These are phyloP conservation scores for Metarhizium humberi DNA, from an alignment of 2,329 filamentous ascomycete species.

Conservation along the genomic window DNA sequence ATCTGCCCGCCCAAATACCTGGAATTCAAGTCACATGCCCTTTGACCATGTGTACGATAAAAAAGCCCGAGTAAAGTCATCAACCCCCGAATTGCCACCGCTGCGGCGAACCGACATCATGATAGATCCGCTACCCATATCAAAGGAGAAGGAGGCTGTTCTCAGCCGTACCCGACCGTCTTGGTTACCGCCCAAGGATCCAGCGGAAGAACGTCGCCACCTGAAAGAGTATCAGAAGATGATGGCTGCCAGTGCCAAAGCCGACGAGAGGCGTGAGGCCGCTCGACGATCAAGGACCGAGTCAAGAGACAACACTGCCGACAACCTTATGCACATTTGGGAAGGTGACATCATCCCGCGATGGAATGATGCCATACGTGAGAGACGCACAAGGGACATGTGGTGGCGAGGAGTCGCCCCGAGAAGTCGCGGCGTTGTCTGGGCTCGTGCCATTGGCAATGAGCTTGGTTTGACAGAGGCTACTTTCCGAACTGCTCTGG, in stretches of 20 bases:
- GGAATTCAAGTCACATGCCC: slow-evolving; percentile 25
- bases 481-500: slow-evolving; percentile 62
- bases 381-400: slow-evolving; percentile 62
- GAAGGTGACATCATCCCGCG: slow-evolving; percentile 67
- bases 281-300: slow-evolving; percentile 41
- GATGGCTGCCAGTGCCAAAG: slow-evolving; percentile 57
- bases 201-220: slow-evolving; percentile 83
- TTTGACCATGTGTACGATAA: slow-evolving; percentile 26
- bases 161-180: slow-evolving; percentile 72
- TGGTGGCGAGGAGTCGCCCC: slow-evolving; percentile 78
- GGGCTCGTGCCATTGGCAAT: slow-evolving; percentile 65
- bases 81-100: slow-evolving; percentile 61
- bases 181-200: slow-evolving; percentile 80
- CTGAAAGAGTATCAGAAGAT: slow-evolving; percentile 77
- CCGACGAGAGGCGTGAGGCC: slow-evolving; percentile 50
- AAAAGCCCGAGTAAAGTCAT: slow-evolving; percentile 51
- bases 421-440: slow-evolving; percentile 58
- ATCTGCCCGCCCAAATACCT: slow-evolving; percentile 29
- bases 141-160: slow-evolving; percentile 79
- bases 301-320: slow-evolving; percentile 44
- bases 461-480: slow-evolving; percentile 56
- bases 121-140: slow-evolving; percentile 76
- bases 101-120: slow-evolving; percentile 68
- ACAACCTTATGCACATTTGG: slow-evolving; percentile 55
- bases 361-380: slow-evolving; percentile 61